Conservation (phyloP, 306 rosid genomes). For the Acacia acuminata region DNA sequence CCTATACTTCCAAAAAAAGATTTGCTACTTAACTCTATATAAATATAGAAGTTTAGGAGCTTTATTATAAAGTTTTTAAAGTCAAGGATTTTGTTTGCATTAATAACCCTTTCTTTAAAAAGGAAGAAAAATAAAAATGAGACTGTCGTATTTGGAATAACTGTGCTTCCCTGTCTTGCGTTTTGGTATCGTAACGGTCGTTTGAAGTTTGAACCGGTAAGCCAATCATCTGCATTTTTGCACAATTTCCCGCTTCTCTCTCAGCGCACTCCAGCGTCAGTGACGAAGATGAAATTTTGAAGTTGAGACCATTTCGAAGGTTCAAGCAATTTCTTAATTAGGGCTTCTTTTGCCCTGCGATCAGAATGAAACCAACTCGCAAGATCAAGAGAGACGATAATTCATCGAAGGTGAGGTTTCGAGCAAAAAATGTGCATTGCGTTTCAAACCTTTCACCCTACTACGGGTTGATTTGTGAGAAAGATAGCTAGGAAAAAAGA, state of each 20-base stretch:
- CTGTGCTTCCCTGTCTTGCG: not conserved
- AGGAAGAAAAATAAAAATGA: no score
- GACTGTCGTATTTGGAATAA: no score
- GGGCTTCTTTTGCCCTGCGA: constrained; percentile 5
- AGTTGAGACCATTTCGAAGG: constrained; percentile 11
- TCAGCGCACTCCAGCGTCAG: not conserved
- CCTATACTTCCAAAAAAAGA: no score
- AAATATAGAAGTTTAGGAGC: no score
- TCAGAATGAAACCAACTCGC: constrained; percentile 51
- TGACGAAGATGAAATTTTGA: constrained; percentile 3
- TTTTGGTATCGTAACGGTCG: not conserved
- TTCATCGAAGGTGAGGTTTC: constrained; percentile 45
- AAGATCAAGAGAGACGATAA: constrained; percentile 46
- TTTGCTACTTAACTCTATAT: no score
- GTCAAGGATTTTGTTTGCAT: no score
- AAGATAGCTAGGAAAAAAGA: not conserved
- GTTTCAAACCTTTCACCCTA: constrained; percentile 21
- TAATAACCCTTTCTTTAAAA: no score
- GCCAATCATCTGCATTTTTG: not conserved
- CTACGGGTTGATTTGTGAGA: not conserved
- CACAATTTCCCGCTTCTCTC: constrained; percentile 4
- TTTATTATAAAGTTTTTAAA: no score
- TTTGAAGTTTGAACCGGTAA: not conserved
- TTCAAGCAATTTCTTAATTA: not conserved
- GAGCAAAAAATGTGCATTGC: constrained; percentile 1